Evolutionary conservation across 2,329 filamentous ascomycete species (phyloP).

Genomic region (Nannizziopsis arthrosporioides): DNA sequence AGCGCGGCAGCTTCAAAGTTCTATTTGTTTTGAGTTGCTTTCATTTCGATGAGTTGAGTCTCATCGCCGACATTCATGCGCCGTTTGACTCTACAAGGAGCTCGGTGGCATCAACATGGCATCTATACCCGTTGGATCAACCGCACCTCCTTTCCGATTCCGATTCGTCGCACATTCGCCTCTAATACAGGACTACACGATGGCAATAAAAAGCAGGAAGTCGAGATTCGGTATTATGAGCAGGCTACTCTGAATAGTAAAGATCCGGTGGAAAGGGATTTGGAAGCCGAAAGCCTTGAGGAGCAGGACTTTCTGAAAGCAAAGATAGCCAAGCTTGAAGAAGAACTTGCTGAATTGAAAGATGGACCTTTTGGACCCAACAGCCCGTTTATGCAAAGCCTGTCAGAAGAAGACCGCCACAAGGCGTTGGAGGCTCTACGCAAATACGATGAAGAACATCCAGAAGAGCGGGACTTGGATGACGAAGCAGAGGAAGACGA

Average conservation of each 20-base stretch:
- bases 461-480: conserved; percentile 10
- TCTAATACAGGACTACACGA: conserved; percentile 22
- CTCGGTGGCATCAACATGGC: conserved; percentile 35
- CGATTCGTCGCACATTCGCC: conserved; percentile 23
- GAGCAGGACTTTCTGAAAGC: conserved; percentile 29
- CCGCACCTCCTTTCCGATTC: conserved; percentile 14
- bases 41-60: conserved; percentile 24
- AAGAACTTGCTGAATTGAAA: conserved; percentile 30
- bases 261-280: conserved; percentile 27
- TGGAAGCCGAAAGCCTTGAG: conserved; percentile 29
- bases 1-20: not conserved
- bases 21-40: conserved; percentile 1
- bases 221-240: conserved; percentile 36
- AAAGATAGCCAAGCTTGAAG: conserved; percentile 31
- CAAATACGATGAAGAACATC: conserved; percentile 31
- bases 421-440: conserved; percentile 34
- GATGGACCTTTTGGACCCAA: conserved; percentile 35
- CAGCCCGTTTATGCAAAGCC: conserved; percentile 33
- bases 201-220: conserved; percentile 26
- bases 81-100: conserved; percentile 34
- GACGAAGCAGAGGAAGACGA: conserved; percentile 10
- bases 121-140: conserved; percentile 25
- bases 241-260: conserved; percentile 30
- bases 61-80: conserved; percentile 29
- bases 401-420: conserved; percentile 33